Evolutionary conservation across 164 flowering plant genomes (phyloP).

Genomic region (Vitis cinerea): DNA sequence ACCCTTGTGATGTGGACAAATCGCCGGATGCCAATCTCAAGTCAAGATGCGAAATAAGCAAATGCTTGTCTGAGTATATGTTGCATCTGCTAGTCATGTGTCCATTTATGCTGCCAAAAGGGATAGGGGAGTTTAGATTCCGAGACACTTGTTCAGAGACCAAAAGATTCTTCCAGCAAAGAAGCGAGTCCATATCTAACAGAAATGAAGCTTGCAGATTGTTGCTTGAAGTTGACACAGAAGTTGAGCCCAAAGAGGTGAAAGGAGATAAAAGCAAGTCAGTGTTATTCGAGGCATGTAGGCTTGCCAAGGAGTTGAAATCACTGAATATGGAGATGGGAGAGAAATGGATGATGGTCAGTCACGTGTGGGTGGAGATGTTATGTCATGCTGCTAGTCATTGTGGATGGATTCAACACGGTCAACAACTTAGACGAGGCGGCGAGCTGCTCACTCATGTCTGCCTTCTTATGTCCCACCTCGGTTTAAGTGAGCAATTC

Average conservation of each 20-base stretch:
- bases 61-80: slow-evolving; percentile 16
- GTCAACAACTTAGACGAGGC: slow-evolving; percentile 10
- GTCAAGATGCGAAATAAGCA: background rate
- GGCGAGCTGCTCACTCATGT: slow-evolving; percentile 21
- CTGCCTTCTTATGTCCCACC: slow-evolving; percentile 17
- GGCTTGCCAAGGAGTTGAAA: background rate
- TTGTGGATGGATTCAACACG: slow-evolving; percentile 1
- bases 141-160: background rate
- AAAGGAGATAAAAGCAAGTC: no score
- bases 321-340: background rate
- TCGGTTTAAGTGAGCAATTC: slow-evolving; percentile 5
- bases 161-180: background rate
- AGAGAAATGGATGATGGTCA: slow-evolving; percentile 10
- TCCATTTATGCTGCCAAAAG: slow-evolving; percentile 5
- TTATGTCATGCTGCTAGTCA: slow-evolving; percentile 12
- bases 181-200: background rate
- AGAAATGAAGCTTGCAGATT: no score
- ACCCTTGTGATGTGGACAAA: background rate
- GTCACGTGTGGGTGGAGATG: slow-evolving; percentile 19
- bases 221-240: no score
- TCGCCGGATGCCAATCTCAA: no score
- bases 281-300: slow-evolving; percentile 1
- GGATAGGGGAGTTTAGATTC: background rate
- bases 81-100: slow-evolving; percentile 13
- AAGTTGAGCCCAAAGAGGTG: no score